phyloP scores from a whole-genome alignment of 768 basidiomycete species.

The Thelephora ganbajun region DNA sequence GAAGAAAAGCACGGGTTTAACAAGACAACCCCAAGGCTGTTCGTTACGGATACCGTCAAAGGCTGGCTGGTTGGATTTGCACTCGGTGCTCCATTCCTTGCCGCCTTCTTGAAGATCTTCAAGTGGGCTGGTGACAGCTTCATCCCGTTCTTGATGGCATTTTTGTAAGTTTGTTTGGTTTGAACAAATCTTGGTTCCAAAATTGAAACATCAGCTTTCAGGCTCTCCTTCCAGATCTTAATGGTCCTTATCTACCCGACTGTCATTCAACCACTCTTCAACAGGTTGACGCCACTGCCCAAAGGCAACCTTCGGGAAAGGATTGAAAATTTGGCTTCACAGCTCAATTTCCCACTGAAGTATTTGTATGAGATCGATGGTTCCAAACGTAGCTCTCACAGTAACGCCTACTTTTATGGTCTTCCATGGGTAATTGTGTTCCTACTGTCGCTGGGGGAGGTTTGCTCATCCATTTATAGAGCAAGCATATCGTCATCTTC shows the following conservation, averaged over 20 bases:
- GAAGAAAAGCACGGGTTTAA: constrained; percentile 97
- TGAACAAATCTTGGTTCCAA: background rate
- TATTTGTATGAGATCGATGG: constrained; percentile 97
- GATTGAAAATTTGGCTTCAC: constrained; percentile 63
- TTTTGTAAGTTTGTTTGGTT: constrained; percentile 46
- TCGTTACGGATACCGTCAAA: constrained; percentile 71
- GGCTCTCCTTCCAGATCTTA: constrained; percentile 69
- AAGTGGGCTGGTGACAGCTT: constrained; percentile 89
- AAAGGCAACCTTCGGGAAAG: constrained; percentile 63
- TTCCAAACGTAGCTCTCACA: constrained; percentile 88
- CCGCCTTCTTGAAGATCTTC: constrained; percentile 79
- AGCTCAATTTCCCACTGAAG: constrained; percentile 86
- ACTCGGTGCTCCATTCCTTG: constrained; percentile 77
- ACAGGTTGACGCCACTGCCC: constrained; percentile 83
- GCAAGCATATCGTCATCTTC: constrained; percentile 92
- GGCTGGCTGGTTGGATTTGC: constrained; percentile 55
- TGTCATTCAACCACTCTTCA: constrained; percentile 91
- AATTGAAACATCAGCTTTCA: constrained; percentile 15
- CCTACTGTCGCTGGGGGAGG: background rate
- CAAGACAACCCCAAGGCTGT: constrained; percentile 72
- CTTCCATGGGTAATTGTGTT: constrained; percentile 65
- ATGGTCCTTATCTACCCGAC: constrained; percentile 78
- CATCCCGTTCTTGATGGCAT: constrained; percentile 86
- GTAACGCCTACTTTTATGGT: constrained; percentile 98
- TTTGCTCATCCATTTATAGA: constrained; percentile 26